A percentile compares a stretch with the other conserved stretches of the same genome.
Conservation (phyloP, 176 grass and related monocot species). For the Triticum urartu region DNA sequence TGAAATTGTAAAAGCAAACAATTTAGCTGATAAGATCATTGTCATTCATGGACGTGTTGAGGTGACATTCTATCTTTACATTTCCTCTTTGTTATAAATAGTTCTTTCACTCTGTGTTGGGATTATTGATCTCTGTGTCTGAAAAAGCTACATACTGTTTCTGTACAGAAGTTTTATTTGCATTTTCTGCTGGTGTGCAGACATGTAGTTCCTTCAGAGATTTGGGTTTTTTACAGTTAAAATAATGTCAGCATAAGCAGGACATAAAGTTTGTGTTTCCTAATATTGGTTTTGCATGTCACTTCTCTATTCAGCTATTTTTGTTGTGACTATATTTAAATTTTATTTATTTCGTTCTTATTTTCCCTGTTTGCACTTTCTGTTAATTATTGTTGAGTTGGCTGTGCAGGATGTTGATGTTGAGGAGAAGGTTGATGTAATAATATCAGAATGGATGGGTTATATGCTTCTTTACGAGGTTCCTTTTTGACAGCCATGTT, state of each 20-base stretch:
- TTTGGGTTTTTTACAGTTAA: background rate
- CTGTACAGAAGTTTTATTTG: background rate
- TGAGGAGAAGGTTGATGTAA: constrained; percentile 62
- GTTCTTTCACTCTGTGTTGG: background rate
- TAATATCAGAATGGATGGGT: constrained; percentile 99
- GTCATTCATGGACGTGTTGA: constrained; percentile 86
- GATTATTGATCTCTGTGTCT: background rate
- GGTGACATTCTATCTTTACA: constrained; percentile 48
- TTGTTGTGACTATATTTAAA: background rate
- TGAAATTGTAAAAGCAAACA: constrained; percentile 81
- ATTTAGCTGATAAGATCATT: constrained; percentile 65
- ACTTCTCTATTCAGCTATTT: background rate
- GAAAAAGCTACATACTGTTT: too few species aligned
- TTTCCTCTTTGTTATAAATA: background rate
- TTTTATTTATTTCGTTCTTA: background rate
- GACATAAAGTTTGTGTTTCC: background rate
- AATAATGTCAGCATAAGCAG: background rate
- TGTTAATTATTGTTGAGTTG: background rate
- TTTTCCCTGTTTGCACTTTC: background rate
- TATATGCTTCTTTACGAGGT: constrained; percentile 98
- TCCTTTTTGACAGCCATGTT: constrained; percentile 14
- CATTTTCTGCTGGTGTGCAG: background rate
- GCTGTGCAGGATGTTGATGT: background rate
- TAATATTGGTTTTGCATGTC: background rate
- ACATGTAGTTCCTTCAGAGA: background rate